Base-by-base conservation (phyloP, 1,139 yeast genomes). In the Candida glucosophila region DNA sequence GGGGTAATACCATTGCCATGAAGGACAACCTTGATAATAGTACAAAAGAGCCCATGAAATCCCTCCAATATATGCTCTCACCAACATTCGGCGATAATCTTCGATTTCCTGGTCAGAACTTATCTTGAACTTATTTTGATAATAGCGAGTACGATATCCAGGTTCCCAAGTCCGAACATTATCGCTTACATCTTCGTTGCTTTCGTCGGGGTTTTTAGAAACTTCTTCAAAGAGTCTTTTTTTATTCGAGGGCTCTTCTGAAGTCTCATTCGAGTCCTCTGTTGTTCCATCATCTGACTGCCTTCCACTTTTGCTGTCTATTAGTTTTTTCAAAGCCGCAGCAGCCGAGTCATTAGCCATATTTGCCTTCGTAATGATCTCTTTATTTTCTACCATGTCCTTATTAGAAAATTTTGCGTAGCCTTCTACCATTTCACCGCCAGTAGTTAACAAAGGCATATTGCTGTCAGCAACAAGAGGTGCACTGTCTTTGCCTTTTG, bases 1-100 rank as follows among this genome's bases (percentile, higher is more conserved):
- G 0, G 97, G 98, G 43, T 79, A 92, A 51, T 74, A 92, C 98
- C 98, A 92, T 30, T 78, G 80, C 99, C 99, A 92, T 0, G 97
- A 88, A 0, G 95, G 94, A 55, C 97, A 90, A 3, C 96, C 97
- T 55, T 90, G 98, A 49, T 83, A 90, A 55, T 92, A 92, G 51
- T 92, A 92, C 29, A 82, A 55, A 34, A 90, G 61, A 1, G 80
- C 95, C 99, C 99, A 92, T 11, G 95, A 76, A 5, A 90, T 80
- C 33, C 99, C 99, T 52, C 90, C 96, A 31, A 92, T 69, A 47
- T 92, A 92, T 31, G 77, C 71, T 27, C 62, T 61, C 0, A 78
- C 88, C 43, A 90, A 75, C 22, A 70, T 64, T 32, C 67, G 67
- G 27, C 79, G 68, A 19, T 73, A 63, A 10, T 52, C 49, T 2